phyloP scores from a whole-genome alignment of 768 basidiomycete species.

The Pilatotrama ljubarskyi region DNA sequence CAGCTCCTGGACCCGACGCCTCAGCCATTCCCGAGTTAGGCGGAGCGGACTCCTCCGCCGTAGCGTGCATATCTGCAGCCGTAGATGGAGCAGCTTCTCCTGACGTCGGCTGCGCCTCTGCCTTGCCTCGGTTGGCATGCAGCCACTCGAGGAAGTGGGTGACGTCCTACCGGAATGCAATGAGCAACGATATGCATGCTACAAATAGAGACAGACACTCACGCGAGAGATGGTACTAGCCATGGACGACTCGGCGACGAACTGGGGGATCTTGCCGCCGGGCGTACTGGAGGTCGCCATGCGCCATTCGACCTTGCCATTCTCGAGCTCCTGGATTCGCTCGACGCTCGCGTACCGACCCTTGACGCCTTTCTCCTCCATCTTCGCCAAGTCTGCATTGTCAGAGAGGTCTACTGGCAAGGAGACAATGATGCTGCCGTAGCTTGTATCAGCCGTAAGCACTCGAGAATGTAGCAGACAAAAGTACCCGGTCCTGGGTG shows the following conservation, averaged over 20 bases:
- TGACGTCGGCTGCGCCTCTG: not conserved
- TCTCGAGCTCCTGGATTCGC: slow-evolving; percentile 57
- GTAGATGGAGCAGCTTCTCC: not conserved
- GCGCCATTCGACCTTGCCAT: slow-evolving; percentile 71
- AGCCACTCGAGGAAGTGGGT: slow-evolving; percentile 73
- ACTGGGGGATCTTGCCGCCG: slow-evolving; percentile 67
- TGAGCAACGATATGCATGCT: not conserved
- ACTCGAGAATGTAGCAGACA: not conserved
- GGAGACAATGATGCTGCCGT: slow-evolving; percentile 46
- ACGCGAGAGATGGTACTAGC: slow-evolving; percentile 64
- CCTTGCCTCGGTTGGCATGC: slow-evolving; percentile 34
- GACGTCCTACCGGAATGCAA: slow-evolving; percentile 53
- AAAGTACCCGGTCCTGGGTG: slow-evolving; percentile 62
- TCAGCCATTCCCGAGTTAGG: not conserved
- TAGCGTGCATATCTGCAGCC: not conserved
- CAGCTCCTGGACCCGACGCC: not conserved
- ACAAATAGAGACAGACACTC: slow-evolving; percentile 16
- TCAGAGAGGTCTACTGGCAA: slow-evolving; percentile 66
- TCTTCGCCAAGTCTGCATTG: slow-evolving; percentile 55
- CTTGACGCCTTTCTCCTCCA: slow-evolving; percentile 64
- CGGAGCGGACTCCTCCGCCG: not conserved
- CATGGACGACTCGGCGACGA: slow-evolving; percentile 62
- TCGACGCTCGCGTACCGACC: slow-evolving; percentile 75
- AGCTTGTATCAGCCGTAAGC: not conserved
- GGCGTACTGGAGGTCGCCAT: slow-evolving; percentile 79